These are phyloP conservation scores for Pestalotiopsis sp. DNA, from an alignment of 2,329 filamentous ascomycete genomes.

Conservation along the genomic window DNA sequence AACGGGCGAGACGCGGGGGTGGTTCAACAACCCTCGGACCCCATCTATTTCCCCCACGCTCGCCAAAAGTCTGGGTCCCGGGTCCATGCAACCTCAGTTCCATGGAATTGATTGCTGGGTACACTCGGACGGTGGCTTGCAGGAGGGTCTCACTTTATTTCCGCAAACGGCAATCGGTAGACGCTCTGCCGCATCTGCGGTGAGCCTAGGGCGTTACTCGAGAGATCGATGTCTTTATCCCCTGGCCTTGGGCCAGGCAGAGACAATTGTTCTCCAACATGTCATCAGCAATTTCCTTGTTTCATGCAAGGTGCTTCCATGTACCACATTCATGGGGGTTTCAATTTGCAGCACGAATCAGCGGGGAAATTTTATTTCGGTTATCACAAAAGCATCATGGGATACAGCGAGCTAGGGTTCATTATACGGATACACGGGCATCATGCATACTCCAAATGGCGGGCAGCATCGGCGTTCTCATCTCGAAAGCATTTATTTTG, in stretches of 20 bases:
- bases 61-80: not conserved
- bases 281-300: slow-evolving; percentile 1
- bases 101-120: not conserved
- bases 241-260: not conserved
- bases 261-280: not conserved
- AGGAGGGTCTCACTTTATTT: not conserved
- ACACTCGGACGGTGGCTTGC: not conserved
- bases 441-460: not conserved
- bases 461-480: slow-evolving; percentile 1
- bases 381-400: slow-evolving; percentile 1
- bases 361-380: not conserved
- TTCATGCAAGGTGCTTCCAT: not conserved
- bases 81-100: not conserved
- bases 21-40: not conserved
- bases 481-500: not conserved
- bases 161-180: slow-evolving; percentile 8
- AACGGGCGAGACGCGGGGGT: not conserved
- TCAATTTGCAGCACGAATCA: not conserved
- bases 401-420: not conserved
- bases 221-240: not conserved
- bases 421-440: not conserved
- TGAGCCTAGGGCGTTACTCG: not conserved
- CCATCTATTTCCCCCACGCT: not conserved
- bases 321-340: not conserved
- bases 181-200: not conserved